A percentile compares a stretch with the other conserved stretches of the same genome.
phyloP scores from a whole-genome alignment of 371 early-diverging fungal genomes.

The Mucor velutinosus region DNA sequence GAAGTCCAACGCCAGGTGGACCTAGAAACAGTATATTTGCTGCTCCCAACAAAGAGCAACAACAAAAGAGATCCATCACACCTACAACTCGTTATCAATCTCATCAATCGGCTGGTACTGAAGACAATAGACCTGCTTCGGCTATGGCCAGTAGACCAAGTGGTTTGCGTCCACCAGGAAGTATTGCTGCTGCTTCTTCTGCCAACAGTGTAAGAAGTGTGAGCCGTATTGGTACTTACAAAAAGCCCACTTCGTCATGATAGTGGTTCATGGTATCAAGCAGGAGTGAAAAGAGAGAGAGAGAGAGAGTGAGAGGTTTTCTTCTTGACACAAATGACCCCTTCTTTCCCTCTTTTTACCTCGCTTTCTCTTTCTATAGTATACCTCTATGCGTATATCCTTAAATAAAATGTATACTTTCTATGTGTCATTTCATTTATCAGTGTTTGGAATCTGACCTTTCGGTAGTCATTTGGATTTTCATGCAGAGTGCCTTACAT shows the following conservation, averaged over 20 bases:
- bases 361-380: neutral
- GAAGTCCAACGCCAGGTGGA: slow-evolving; percentile 22
- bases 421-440: neutral
- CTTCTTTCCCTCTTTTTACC: neutral
- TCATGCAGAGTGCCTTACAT: neutral
- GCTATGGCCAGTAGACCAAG: slow-evolving; percentile 4
- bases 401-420: neutral
- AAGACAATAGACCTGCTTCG: neutral
- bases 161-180: slow-evolving; percentile 25
- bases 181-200: neutral
- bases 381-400: neutral
- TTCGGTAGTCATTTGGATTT: neutral
- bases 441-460: neutral
- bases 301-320: neutral
- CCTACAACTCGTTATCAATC: neutral
- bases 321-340: neutral
- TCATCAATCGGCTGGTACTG: neutral
- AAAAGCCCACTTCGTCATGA: slow-evolving; percentile 9
- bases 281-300: neutral
- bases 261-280: neutral
- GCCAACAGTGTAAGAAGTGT: slow-evolving; percentile 12
- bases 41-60: neutral
- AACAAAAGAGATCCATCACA: neutral
- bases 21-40: slow-evolving; percentile 13
- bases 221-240: slow-evolving; percentile 30